phyloP scores from a whole-genome alignment of 192 early-diverging fungal genomes.

The Rhizoclosmatium globosum region DNA sequence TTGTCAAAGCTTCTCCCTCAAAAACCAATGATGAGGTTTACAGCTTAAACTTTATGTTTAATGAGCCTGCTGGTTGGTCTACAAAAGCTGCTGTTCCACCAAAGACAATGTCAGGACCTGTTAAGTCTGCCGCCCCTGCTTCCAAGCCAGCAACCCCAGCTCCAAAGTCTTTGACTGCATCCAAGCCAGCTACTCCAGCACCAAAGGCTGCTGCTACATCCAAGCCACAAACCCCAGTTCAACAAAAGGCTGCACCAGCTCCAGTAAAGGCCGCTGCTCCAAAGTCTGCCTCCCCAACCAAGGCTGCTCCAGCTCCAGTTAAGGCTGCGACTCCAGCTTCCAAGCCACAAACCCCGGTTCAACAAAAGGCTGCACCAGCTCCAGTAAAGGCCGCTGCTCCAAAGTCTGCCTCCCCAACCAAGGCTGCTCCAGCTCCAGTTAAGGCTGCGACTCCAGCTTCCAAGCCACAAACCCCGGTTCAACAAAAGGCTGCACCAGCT shows the following conservation, averaged over 20 bases:
- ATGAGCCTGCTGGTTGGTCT: constrained; percentile 17
- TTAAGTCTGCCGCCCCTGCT: constrained; percentile 20
- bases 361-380: background rate
- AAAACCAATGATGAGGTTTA: constrained; percentile 25
- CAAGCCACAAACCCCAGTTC: constrained; percentile 2
- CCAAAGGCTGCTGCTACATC: background rate
- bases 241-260: constrained; percentile 1
- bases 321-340: too few relatives aligned
- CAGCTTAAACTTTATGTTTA: constrained; percentile 27
- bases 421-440: background rate
- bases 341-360: too few relatives aligned
- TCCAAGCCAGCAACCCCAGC: constrained; percentile 24
- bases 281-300: constrained; percentile 9
- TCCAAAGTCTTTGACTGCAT: constrained; percentile 7
- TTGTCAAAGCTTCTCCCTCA: background rate
- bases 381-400: too few relatives aligned
- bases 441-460: too few relatives aligned
- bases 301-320: constrained; percentile 5
- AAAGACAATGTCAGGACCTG: constrained; percentile 7
- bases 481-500: too few relatives aligned
- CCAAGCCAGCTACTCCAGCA: constrained; percentile 7
- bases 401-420: background rate
- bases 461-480: too few relatives aligned
- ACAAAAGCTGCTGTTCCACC: constrained; percentile 24
- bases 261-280: constrained; percentile 24